These are phyloP conservation scores for Leishmania arabica DNA, from an alignment of 208 protist species.

Conservation along the genomic window DNA sequence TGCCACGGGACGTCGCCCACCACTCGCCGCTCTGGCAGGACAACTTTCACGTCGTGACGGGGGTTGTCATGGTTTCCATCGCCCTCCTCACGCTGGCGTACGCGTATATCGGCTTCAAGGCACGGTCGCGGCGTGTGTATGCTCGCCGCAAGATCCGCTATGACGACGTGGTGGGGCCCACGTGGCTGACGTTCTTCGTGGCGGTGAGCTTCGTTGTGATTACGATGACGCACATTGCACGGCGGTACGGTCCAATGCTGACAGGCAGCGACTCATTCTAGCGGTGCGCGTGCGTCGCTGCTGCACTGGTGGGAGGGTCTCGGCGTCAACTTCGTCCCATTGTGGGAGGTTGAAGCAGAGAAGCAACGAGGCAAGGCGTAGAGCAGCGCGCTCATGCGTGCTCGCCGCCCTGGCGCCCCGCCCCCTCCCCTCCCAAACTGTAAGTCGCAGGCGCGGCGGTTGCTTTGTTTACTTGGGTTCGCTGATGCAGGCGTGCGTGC, in stretches of 20 bases:
- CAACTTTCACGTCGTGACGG: slow-evolving; percentile 72
- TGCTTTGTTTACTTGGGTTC: not conserved
- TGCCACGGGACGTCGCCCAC: slow-evolving; percentile 51
- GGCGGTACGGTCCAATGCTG: slow-evolving; percentile 87
- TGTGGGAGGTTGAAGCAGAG: no score
- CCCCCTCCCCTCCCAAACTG: not conserved
- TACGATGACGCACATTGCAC: slow-evolving; percentile 53
- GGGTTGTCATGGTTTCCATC: slow-evolving; percentile 51
- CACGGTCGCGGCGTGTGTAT: slow-evolving; percentile 78
- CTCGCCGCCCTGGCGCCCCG: not conserved
- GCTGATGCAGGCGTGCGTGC: slow-evolving; percentile 1
- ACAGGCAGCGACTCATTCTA: slow-evolving; percentile 75
- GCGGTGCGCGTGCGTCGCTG: not conserved
- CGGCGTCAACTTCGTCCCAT: not conserved
- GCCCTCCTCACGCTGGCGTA: slow-evolving; percentile 69
- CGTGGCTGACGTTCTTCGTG: slow-evolving; percentile 68
- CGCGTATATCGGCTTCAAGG: slow-evolving; percentile 76
- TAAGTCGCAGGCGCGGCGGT: not conserved
- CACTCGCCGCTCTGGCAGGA: slow-evolving; percentile 60
- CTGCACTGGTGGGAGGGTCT: not conserved
- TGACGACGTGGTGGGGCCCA: slow-evolving; percentile 71
- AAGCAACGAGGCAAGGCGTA: not conserved
- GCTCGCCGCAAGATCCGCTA: slow-evolving; percentile 86
- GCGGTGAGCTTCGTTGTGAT: slow-evolving; percentile 46
- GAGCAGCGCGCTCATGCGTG: not conserved